Conservation (phyloP, 2,329 filamentous ascomycete species). For the Penicillium psychrosexuale region DNA sequence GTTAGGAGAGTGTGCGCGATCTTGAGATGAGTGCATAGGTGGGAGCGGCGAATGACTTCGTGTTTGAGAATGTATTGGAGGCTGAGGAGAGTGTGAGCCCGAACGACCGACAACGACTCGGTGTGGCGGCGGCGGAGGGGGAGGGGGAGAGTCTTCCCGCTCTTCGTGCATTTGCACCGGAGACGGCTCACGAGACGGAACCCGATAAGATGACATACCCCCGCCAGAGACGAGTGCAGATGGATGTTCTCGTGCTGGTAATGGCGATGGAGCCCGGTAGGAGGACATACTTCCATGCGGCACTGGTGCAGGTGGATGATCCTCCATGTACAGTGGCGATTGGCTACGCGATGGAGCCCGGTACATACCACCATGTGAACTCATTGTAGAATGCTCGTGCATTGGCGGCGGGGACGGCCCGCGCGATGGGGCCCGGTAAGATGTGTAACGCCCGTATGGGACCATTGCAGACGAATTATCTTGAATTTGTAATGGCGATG, state of each 20-base stretch:
- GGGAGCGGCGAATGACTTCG: conserved; percentile 15
- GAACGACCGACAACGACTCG: conserved; percentile 52
- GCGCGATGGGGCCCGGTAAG: conserved; percentile 7
- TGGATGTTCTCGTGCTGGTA: neutral
- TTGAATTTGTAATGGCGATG: neutral
- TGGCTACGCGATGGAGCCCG: conserved; percentile 20
- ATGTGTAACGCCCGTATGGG: conserved; percentile 5
- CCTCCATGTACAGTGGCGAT: conserved; percentile 37
- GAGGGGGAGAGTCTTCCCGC: conserved; percentile 71
- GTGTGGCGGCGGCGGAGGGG: conserved; percentile 80
- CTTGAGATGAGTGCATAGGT: conserved; percentile 10
- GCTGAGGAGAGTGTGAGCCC: conserved; percentile 17
- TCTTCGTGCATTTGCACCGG: conserved; percentile 38
- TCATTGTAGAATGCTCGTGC: conserved; percentile 1
- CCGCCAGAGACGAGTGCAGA: conserved; percentile 5
- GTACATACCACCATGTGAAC: conserved; percentile 6
- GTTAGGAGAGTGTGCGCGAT: conserved; percentile 13
- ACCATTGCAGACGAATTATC: conserved; percentile 7
- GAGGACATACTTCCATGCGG: conserved; percentile 2
- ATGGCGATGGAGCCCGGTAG: conserved; percentile 2
- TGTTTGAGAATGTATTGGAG: conserved; percentile 13
- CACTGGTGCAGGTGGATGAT: neutral
- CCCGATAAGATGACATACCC: neutral
- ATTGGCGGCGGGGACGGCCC: conserved; percentile 1
- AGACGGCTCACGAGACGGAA: conserved; percentile 24